phyloP scores from a whole-genome alignment of 495 filamentous ascomycete genomes.

The Aspergillus nidulans region DNA sequence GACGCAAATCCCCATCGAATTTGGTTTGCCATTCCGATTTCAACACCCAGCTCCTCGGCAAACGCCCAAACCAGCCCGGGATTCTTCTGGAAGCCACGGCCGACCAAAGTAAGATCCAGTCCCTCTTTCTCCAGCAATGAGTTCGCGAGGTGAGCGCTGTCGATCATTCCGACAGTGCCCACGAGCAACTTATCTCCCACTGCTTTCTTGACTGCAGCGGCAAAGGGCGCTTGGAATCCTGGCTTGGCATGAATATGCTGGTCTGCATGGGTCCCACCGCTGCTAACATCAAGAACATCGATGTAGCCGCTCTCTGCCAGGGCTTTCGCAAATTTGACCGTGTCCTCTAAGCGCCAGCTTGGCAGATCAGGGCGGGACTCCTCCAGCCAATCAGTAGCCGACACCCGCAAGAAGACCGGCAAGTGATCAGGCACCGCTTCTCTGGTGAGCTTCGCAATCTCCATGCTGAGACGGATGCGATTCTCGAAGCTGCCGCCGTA shows the following conservation, averaged over 20 bases:
- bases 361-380: constrained; percentile 37
- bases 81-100: constrained; percentile 65
- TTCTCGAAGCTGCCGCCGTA: constrained; percentile 61
- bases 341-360: constrained; percentile 57
- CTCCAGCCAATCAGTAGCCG: constrained; percentile 60
- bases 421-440: constrained; percentile 50
- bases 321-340: constrained; percentile 48
- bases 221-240: constrained; percentile 63
- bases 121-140: constrained; percentile 51
- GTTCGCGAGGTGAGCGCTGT: constrained; percentile 54
- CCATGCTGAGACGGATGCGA: constrained; percentile 34
- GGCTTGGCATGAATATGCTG: constrained; percentile 56
- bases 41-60: constrained; percentile 58
- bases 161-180: constrained; percentile 61
- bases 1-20: constrained; percentile 50
- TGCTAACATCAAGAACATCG: constrained; percentile 63
- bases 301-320: constrained; percentile 53
- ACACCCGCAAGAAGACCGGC: constrained; percentile 64
- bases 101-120: constrained; percentile 58
- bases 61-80: constrained; percentile 58
- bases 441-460: constrained; percentile 13
- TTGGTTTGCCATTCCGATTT: constrained; percentile 58
- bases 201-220: constrained; percentile 58
- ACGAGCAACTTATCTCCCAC: constrained; percentile 58
- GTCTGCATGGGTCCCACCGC: constrained; percentile 56